Evolutionary conservation across 257 asterid species (phyloP).

Genomic region (Rhazya stricta): DNA sequence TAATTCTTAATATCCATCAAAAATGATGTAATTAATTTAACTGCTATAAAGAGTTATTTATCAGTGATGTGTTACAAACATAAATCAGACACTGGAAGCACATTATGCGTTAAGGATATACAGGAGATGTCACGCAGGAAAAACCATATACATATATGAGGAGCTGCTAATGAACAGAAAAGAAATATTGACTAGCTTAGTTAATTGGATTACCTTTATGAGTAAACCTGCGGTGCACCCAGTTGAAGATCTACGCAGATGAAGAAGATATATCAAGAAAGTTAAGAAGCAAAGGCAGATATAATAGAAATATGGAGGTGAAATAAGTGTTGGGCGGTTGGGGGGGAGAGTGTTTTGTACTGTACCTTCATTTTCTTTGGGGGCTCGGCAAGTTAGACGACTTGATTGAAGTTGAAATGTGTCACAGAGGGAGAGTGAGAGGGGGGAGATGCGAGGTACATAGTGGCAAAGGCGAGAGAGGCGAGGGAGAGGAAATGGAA

Average conservation of each 20-base stretch:
- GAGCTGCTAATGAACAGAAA: background rate
- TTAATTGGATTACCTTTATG: conserved; percentile 39
- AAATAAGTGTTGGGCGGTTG: too few species aligned
- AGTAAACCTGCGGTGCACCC: conserved; percentile 66
- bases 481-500: background rate
- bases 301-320: background rate
- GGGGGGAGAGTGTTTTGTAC: background rate
- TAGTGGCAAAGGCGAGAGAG: background rate
- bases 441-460: background rate
- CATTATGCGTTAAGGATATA: background rate
- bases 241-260: conserved; percentile 55
- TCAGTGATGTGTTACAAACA: background rate
- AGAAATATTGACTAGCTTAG: background rate
- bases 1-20: background rate
- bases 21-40: background rate
- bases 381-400: background rate
- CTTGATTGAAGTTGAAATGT: conserved; percentile 30
- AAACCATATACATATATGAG: background rate
- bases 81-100: background rate
- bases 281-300: background rate
- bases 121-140: background rate
- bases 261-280: background rate
- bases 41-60: too few species aligned
- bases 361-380: conserved; percentile 34
- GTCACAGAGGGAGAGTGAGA: conserved; percentile 4